Percentiles rank a stretch among this genome's conserved stretches.
Conservation (phyloP, 768 basidiomycete genomes). For the Russula vinacea region DNA sequence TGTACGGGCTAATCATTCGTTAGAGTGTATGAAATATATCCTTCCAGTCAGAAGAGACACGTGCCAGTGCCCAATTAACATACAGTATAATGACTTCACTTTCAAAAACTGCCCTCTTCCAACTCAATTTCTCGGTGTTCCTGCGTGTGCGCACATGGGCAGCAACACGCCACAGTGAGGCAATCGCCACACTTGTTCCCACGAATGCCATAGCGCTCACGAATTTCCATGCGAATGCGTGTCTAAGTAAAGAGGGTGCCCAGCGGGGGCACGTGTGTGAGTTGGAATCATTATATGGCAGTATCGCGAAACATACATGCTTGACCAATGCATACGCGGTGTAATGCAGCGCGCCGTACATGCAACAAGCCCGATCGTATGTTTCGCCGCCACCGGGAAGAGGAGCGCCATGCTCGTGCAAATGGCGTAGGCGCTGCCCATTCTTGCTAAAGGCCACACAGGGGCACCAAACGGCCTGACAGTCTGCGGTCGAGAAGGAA, state of each 20-base stretch:
- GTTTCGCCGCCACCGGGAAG: slow-evolving; percentile 41
- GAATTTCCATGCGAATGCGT: background rate
- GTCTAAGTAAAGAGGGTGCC: background rate
- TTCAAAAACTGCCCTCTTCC: slow-evolving; percentile 42
- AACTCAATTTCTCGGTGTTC: slow-evolving; percentile 47
- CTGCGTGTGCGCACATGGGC: slow-evolving; percentile 48
- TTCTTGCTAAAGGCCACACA: slow-evolving; percentile 43
- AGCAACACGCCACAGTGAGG: slow-evolving; percentile 42
- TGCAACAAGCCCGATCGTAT: slow-evolving; percentile 38
- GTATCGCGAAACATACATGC: slow-evolving; percentile 34
- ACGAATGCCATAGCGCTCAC: slow-evolving; percentile 2
- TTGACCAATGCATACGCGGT: slow-evolving; percentile 39
- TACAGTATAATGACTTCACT: too few species aligned
- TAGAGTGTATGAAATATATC: background rate
- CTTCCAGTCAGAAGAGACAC: background rate
- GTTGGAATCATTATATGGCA: too few species aligned
- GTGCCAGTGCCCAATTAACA: too few species aligned
- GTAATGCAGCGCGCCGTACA: slow-evolving; percentile 37
- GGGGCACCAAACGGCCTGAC: slow-evolving; percentile 41
- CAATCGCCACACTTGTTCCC: background rate
- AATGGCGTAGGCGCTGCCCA: slow-evolving; percentile 41
- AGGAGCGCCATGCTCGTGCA: slow-evolving; percentile 38
- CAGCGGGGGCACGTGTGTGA: slow-evolving; percentile 36
- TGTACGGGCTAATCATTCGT: background rate
- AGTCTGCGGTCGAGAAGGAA: slow-evolving; percentile 31